Base-by-base conservation (phyloP, 495 filamentous ascomycete species). In the Xylaria palmicola region DNA sequence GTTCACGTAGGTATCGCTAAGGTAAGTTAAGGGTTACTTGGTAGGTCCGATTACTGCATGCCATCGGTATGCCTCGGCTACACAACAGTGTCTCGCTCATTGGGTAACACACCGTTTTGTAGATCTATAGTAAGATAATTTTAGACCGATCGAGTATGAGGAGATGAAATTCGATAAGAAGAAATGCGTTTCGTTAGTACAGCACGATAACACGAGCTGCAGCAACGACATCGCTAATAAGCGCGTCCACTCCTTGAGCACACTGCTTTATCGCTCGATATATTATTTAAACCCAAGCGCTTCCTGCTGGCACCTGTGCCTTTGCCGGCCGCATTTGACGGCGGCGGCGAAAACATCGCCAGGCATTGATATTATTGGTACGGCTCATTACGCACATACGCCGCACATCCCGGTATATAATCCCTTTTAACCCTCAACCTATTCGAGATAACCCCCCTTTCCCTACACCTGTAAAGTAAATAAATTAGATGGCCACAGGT, bases 321-420 rank as follows among this genome's bases (percentile, higher is more conserved):
- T n/a, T 43, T 56, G 39, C 53, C 53, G 53, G 34, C 37, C 39
- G n/a, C 15, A 32, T 56, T 56, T 44, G 26, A 34, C 15, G 44
- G 22, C 13, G 15, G 53, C 51, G 36, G 51, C 34, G 36, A 54
- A 13, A n/a, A n/a, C n/a, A 10, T 54, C 36, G 17, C 24, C 51
- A 22, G 53, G 53, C 39, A 56, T 17, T 32, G 26, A 56, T 56
- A 7, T 56, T 39, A 56, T 56, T 56, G 53, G 53, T 44, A 56
- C 53, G 53, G 53, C 39, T 56, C 37, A 56, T 56, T 44, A 32
- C 53, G 29, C 19, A 54, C 51, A 54, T 54, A 40, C 15, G 41
- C 17, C 5, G 34, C 20, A 54, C 34, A 54, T 40, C 51, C 34
- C 51, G 51, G 51, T 41, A 30, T 29, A 54, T 54, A 24, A 26